Conservation (phyloP, 192 early-diverging fungal genomes). For the Mortierella alpina region DNA sequence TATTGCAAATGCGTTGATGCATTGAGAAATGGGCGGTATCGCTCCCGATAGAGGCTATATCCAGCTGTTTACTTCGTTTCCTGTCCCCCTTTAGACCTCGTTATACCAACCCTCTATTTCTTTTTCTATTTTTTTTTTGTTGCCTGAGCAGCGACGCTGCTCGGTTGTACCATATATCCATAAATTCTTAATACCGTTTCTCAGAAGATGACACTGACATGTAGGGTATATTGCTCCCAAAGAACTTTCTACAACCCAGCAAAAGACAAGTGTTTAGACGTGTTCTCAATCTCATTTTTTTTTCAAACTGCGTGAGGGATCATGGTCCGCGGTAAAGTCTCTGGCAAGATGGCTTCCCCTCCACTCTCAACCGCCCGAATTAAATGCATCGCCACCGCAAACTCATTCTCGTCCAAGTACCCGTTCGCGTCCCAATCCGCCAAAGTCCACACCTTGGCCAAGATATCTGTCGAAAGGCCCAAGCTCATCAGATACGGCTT, state of each 20-base stretch:
- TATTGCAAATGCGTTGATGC: too few relatives aligned
- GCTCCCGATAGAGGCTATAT: neutral
- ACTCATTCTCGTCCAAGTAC: conserved; percentile 87
- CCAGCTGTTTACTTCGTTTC: neutral
- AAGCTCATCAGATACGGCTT: conserved; percentile 72
- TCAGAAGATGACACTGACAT: too few relatives aligned
- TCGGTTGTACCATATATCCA: neutral
- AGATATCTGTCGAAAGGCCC: conserved; percentile 70
- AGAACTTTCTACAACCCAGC: too few relatives aligned
- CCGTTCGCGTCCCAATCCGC: conserved; percentile 86
- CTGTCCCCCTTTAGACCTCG: neutral
- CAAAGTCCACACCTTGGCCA: conserved; percentile 80
- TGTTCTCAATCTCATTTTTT: neutral
- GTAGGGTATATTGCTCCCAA: too few relatives aligned
- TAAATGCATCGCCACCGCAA: conserved; percentile 85
- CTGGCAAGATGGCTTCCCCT: conserved; percentile 53
- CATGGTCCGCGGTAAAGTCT: conserved; percentile 58
- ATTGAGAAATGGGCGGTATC: neutral
- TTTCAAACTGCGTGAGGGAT: conserved; percentile 40
- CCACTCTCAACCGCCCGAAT: conserved; percentile 58
- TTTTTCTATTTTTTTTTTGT: neutral
- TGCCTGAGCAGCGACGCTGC: neutral
- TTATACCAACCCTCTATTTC: neutral
- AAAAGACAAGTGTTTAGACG: neutral
- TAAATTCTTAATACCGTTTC: too few relatives aligned